phyloP scores from a whole-genome alignment of 352 stramenopile genomes.

The Phytophthora pistaciae region DNA sequence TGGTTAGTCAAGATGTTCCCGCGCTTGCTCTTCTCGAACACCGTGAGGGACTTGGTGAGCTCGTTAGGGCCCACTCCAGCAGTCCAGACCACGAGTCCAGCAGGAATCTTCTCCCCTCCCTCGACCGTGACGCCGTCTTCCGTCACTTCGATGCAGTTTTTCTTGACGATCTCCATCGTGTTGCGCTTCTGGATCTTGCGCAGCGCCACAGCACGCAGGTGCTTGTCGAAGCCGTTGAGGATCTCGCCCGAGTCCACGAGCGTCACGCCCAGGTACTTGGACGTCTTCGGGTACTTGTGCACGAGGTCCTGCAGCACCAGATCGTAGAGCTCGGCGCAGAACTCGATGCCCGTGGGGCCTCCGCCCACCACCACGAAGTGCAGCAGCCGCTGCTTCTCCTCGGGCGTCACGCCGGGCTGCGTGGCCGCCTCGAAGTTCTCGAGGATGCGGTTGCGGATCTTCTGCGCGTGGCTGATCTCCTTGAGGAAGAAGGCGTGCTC shows the following conservation, averaged over 20 bases:
- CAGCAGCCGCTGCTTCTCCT: slow-evolving; percentile 93
- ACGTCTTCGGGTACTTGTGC: slow-evolving; percentile 79
- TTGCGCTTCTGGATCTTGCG: slow-evolving; percentile 83
- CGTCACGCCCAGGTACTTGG: slow-evolving; percentile 76
- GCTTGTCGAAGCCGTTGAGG: slow-evolving; percentile 73
- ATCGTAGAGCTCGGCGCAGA: slow-evolving; percentile 97
- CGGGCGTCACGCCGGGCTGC: slow-evolving; percentile 80
- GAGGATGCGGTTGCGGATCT: slow-evolving; percentile 80
- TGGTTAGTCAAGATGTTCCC: slow-evolving; percentile 88
- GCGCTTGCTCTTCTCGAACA: slow-evolving; percentile 82
- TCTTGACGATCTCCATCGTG: slow-evolving; percentile 85
- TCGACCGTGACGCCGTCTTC: slow-evolving; percentile 72
- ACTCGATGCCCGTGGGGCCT: slow-evolving; percentile 96
- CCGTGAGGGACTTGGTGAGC: slow-evolving; percentile 77
- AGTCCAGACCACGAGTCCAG: slow-evolving; percentile 81
- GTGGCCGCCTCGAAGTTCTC: slow-evolving; percentile 96
- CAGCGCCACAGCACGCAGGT: slow-evolving; percentile 76
- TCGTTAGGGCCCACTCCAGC: slow-evolving; percentile 81
- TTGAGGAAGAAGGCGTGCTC: slow-evolving; percentile 98
- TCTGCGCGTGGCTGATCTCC: slow-evolving; percentile 95
- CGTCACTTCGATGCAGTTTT: slow-evolving; percentile 78
- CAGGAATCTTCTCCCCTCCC: slow-evolving; percentile 62
- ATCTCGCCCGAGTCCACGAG: slow-evolving; percentile 80
- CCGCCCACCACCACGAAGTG: slow-evolving; percentile 98
- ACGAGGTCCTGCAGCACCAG: slow-evolving; percentile 93